Evolutionary conservation across 179 eudicot species (phyloP).

Genomic region (Vitellaria paradoxa): DNA sequence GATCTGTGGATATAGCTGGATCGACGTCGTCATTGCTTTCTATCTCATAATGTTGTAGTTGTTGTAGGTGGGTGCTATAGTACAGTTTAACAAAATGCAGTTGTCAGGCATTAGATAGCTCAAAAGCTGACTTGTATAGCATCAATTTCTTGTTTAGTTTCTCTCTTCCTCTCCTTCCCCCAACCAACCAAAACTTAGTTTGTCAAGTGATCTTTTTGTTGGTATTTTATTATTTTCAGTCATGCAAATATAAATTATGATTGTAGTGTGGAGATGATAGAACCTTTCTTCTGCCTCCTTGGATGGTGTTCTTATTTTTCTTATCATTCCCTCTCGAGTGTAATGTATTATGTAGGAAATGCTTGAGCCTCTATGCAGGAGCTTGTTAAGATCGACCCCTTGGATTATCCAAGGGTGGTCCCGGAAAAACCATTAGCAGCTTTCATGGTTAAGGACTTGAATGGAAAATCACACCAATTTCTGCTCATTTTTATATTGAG

Average conservation of each 20-base stretch:
- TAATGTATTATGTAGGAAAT: background rate
- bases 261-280: background rate
- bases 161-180: background rate
- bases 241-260: no score
- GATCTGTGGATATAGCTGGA: background rate
- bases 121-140: constrained; percentile 17
- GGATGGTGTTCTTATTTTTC: background rate
- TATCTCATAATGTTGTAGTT: constrained; percentile 18
- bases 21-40: background rate
- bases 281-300: background rate
- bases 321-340: background rate
- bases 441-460: background rate
- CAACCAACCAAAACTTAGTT: background rate
- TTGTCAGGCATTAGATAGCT: constrained; percentile 11
- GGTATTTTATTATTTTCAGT: background rate
- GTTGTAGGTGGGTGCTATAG: constrained; percentile 17
- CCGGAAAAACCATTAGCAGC: background rate
- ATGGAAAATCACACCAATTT: no score
- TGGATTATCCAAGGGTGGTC: no score
- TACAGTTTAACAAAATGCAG: constrained; percentile 7
- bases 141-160: background rate
- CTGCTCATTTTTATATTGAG: no score
- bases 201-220: background rate
- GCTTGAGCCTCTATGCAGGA: no score
- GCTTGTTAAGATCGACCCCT: no score